Evolutionary conservation across 2,329 filamentous ascomycete genomes (phyloP).

Genomic region (Claviceps pazoutovae): DNA sequence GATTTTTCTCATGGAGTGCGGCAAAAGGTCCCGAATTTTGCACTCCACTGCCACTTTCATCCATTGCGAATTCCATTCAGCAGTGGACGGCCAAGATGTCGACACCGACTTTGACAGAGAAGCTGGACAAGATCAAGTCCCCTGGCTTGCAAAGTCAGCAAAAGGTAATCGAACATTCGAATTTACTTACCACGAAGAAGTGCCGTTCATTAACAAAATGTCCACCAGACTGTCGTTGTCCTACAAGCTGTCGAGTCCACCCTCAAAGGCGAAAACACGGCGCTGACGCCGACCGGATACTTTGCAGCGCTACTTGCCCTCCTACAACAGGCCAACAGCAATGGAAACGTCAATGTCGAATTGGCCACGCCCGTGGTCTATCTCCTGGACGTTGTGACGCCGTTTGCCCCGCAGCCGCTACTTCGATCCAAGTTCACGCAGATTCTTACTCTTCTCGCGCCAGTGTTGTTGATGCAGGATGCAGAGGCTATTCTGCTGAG

Average conservation of each 20-base stretch:
- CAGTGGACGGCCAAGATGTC: constrained; percentile 16
- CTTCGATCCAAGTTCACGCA: constrained; percentile 91
- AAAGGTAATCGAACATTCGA: constrained; percentile 43
- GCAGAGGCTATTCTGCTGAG: constrained; percentile 77
- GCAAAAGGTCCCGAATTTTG: constrained; percentile 3
- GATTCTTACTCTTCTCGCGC: constrained; percentile 76
- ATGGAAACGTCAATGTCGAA: constrained; percentile 62
- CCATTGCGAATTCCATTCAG: neutral
- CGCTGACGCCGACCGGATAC: constrained; percentile 77
- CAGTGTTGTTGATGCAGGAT: constrained; percentile 64
- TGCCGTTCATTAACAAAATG: neutral
- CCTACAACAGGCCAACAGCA: constrained; percentile 60
- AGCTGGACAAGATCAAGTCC: constrained; percentile 92
- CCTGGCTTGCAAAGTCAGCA: constrained; percentile 93
- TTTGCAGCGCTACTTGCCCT: constrained; percentile 90
- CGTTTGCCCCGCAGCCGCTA: constrained; percentile 69
- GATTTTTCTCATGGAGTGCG: constrained; percentile 9
- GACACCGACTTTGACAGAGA: constrained; percentile 57
- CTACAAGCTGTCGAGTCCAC: constrained; percentile 88
- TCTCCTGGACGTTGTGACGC: constrained; percentile 83
- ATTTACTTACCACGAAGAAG: neutral
- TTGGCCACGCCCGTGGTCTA: constrained; percentile 81
- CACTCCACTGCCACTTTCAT: neutral
- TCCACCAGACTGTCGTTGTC: constrained; percentile 60
- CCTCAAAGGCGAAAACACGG: constrained; percentile 72